Evolutionary conservation across 2,329 filamentous ascomycete genomes (phyloP).

Genomic region (Zalaria obscura): DNA sequence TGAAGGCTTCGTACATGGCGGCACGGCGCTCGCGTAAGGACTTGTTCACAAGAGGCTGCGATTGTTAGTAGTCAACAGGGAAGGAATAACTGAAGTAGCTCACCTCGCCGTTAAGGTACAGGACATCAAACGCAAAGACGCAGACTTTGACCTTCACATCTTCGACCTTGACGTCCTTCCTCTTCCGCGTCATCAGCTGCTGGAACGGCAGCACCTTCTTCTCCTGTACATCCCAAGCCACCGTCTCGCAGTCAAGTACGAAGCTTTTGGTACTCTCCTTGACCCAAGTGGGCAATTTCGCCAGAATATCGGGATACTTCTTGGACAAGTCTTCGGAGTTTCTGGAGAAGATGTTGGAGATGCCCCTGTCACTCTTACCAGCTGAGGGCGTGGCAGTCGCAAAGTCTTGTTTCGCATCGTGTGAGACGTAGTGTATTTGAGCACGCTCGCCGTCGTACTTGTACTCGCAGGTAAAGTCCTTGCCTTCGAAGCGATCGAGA

Average conservation of each 20-base stretch:
- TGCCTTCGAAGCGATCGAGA: constrained; percentile 86
- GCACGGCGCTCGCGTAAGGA: constrained; percentile 71
- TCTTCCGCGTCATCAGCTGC: constrained; percentile 93
- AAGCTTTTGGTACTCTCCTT: constrained; percentile 85
- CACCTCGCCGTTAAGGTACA: constrained; percentile 76
- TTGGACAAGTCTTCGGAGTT: constrained; percentile 96
- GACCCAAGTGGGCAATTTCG: constrained; percentile 78
- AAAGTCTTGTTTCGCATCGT: constrained; percentile 58
- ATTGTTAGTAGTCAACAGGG: constrained; percentile 9
- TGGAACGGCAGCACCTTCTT: constrained; percentile 97
- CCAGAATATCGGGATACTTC: constrained; percentile 93
- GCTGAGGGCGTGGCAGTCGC: constrained; percentile 42
- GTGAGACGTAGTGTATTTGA: constrained; percentile 95
- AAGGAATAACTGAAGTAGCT: not conserved
- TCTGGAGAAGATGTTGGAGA: constrained; percentile 88
- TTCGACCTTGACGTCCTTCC: constrained; percentile 90
- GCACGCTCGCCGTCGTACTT: constrained; percentile 97
- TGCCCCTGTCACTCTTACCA: constrained; percentile 54
- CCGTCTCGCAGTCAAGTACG: constrained; percentile 95
- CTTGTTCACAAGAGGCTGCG: constrained; percentile 62
- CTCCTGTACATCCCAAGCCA: constrained; percentile 87
- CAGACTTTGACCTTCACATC: constrained; percentile 96
- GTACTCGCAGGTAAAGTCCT: constrained; percentile 95
- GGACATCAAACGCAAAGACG: constrained; percentile 88
- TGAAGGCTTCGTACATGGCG: constrained; percentile 59